A percentile compares a stretch with the other conserved stretches of the same genome.
These are phyloP conservation scores for baker's yeast (Saccharomyces cerevisiae) DNA, from an alignment of 805 yeast species.

Conservation along the genomic window DNA sequence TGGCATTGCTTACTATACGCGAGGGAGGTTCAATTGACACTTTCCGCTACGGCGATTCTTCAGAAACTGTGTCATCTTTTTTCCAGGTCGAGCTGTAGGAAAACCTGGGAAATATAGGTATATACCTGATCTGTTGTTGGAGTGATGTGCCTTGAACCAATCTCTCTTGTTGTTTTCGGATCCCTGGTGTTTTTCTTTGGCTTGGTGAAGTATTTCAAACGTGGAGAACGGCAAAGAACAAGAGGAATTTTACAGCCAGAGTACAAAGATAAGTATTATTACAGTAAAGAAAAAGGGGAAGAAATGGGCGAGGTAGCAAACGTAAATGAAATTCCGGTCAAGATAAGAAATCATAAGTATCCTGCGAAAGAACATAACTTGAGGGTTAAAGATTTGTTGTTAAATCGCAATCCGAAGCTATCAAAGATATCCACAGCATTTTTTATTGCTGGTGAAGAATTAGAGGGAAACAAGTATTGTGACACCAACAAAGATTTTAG, in stretches of 20 bases:
- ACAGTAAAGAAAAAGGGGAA: background rate
- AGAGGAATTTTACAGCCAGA: background rate
- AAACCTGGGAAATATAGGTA: background rate
- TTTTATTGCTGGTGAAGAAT: constrained; percentile 53
- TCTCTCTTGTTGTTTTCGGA: background rate
- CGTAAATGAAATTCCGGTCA: constrained; percentile 17
- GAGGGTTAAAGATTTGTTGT: constrained; percentile 37
- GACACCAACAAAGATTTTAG: constrained; percentile 74
- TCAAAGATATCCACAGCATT: constrained; percentile 33
- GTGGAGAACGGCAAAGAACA: background rate
- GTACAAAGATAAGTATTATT: background rate
- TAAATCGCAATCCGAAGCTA: constrained; percentile 15
- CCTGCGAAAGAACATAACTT: constrained; percentile 77
- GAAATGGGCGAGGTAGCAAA: constrained; percentile 7
- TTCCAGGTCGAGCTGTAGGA: background rate
- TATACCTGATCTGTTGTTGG: background rate
- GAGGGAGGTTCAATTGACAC: background rate
- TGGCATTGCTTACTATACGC: background rate
- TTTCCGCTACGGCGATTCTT: background rate
- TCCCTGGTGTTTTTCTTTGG: background rate
- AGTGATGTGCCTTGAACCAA: background rate
- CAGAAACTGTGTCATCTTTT: background rate
- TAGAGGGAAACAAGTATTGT: constrained; percentile 59
- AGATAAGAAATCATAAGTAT: constrained; percentile 40
- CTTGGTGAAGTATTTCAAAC: background rate